These are phyloP conservation scores for Aspergillus sp. DNA, from an alignment of 2,329 filamentous ascomycete genomes.

Conservation along the genomic window DNA sequence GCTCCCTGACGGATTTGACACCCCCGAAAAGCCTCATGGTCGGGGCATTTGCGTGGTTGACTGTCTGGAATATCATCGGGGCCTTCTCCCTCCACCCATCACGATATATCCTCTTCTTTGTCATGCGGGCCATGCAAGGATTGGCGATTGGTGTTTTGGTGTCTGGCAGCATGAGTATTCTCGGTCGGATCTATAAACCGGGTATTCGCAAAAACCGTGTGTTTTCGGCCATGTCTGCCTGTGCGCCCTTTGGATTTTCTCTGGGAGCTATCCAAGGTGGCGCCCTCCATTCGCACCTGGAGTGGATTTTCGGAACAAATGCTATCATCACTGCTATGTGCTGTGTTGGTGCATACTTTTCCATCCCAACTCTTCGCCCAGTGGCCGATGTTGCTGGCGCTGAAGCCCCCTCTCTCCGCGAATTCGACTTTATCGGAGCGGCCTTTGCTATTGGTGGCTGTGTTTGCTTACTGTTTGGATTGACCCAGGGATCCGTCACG, in stretches of 20 bases:
- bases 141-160: slow-evolving; percentile 47
- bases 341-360: slow-evolving; percentile 32
- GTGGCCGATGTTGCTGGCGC: slow-evolving; percentile 23
- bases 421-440: slow-evolving; percentile 39
- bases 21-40: slow-evolving; percentile 40
- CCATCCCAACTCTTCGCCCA: slow-evolving; percentile 34
- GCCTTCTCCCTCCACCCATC: slow-evolving; percentile 33
- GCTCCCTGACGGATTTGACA: slow-evolving; percentile 33
- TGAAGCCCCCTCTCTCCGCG: slow-evolving; percentile 24
- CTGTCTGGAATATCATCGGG: slow-evolving; percentile 36
- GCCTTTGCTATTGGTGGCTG: slow-evolving; percentile 45
- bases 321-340: slow-evolving; percentile 36
- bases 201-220: slow-evolving; percentile 45
- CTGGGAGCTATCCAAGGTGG: slow-evolving; percentile 42
- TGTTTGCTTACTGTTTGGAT: slow-evolving; percentile 53
- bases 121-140: slow-evolving; percentile 39
- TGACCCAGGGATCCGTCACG: slow-evolving; percentile 49
- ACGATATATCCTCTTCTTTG: slow-evolving; percentile 31
- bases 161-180: slow-evolving; percentile 46
- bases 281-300: slow-evolving; percentile 32
- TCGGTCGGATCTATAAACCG: slow-evolving; percentile 43
- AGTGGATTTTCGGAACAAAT: slow-evolving; percentile 43
- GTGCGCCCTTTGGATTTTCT: slow-evolving; percentile 42
- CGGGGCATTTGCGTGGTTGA: slow-evolving; percentile 39
- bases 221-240: slow-evolving; percentile 46